Evolutionary conservation across 371 early-diverging fungal species (phyloP).

Genomic region (Mucor saturninus): DNA sequence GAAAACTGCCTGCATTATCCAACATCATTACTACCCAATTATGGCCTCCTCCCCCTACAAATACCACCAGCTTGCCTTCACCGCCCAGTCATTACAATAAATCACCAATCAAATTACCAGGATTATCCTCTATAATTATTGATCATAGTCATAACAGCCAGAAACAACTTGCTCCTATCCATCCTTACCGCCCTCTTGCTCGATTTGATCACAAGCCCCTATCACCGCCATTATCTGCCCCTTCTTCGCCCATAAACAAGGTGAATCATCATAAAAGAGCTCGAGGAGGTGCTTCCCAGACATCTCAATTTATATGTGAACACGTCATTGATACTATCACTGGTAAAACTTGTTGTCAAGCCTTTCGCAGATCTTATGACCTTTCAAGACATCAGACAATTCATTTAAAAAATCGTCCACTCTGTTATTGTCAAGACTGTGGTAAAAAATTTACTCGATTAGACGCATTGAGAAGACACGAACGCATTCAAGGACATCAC

Average conservation of each 20-base stretch:
- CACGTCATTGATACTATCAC: slow-evolving; percentile 26
- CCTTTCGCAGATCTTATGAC: slow-evolving; percentile 51
- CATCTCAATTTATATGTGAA: slow-evolving; percentile 38
- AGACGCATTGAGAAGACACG: slow-evolving; percentile 52
- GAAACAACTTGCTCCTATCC: slow-evolving; percentile 14
- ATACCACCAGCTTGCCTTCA: neutral
- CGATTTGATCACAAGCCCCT: slow-evolving; percentile 2
- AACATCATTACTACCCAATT: slow-evolving; percentile 4
- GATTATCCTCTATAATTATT: slow-evolving; percentile 4
- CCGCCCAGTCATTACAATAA: neutral
- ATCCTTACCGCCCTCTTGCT: neutral
- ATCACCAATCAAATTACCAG: slow-evolving; percentile 1
- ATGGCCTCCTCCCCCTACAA: neutral
- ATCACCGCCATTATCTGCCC: neutral
- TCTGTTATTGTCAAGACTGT: slow-evolving; percentile 44
- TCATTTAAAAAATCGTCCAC: slow-evolving; percentile 47
- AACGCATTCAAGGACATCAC: slow-evolving; percentile 46
- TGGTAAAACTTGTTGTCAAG: slow-evolving; percentile 38
- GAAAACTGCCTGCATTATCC: slow-evolving; percentile 14
- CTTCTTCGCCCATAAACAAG: neutral
- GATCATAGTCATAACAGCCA: slow-evolving; percentile 4
- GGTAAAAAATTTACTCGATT: slow-evolving; percentile 50
- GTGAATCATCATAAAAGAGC: neutral
- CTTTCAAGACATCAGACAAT: slow-evolving; percentile 49
- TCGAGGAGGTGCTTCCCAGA: slow-evolving; percentile 2